Base-by-base conservation (phyloP, 1,284 basidiomycete genomes). In the Heterobasidion irregulare region DNA sequence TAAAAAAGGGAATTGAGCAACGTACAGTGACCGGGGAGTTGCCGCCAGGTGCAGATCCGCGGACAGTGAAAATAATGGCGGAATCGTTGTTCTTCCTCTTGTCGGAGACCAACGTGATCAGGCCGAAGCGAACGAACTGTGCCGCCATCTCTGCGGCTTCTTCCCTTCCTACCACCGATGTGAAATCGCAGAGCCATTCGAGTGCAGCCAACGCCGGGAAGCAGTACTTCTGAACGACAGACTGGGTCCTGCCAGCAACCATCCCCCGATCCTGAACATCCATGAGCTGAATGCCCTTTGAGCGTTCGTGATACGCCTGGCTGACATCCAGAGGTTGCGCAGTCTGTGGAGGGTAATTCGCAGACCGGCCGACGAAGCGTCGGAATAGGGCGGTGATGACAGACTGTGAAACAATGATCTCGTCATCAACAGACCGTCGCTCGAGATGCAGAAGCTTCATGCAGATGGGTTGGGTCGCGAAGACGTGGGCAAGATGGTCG, bases 401-500 rank as follows among this genome's bases (percentile, higher is more conserved):
- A 36, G 86, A 85, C 62, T 92, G 88, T 13, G 94, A 94, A 62
- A 98, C 89, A 65, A 98, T 94, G 65, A 99, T 93, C 75, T 99
- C 97, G 74, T 99, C 97, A 71, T 99, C 97, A 46, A 83, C 77
- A 3, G 87, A 82, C 51, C 94, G 83, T 54, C 97, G 82, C 70
- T 99, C 97, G 64, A 99, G 86, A 71, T 99, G 95, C 6, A 99
- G 83, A 8, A 99, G 82, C 72, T 98, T 98, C 82, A 98, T 93
- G 74, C 94, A 98, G 66, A 99, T 98, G 36, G 96, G 94, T 67
- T 98, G 95, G 0, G 89, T 83, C 8, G 86, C 83, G 68, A 98
- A 99, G 47, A 98, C 90, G 50, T 82, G 83, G 61, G 94, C 83
- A 19, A 98, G 82, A 68, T 96, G 89, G 72, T 98, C 94, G 55